Conservation (phyloP, 176 grass and related monocot genomes). For the Hyparrhenia diplandra region DNA sequence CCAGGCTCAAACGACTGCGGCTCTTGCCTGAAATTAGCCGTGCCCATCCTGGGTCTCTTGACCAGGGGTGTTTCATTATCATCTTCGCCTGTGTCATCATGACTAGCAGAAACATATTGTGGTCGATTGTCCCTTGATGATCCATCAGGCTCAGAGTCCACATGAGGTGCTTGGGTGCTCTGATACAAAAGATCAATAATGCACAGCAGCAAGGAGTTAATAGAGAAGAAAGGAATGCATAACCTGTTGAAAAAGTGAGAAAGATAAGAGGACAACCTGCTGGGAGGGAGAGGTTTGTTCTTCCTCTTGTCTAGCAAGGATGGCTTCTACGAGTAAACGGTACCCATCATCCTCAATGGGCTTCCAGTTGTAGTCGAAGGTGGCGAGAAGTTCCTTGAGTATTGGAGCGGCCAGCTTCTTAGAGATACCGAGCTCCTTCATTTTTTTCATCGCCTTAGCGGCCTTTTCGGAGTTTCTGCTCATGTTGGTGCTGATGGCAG, state of each 20-base stretch:
- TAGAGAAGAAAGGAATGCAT: neutral
- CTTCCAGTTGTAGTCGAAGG: slow-evolving; percentile 58
- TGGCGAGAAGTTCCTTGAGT: slow-evolving; percentile 44
- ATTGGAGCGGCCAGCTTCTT: slow-evolving; percentile 26
- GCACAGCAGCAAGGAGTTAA: neutral
- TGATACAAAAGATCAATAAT: neutral
- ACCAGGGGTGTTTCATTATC: slow-evolving; percentile 20
- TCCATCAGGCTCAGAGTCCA: neutral
- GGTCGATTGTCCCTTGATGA: neutral
- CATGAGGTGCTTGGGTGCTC: neutral
- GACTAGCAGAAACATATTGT: neutral
- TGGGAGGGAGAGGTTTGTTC: neutral
- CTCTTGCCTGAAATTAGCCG: neutral
- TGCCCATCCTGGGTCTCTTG: slow-evolving; percentile 24
- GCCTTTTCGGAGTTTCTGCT: slow-evolving; percentile 18
- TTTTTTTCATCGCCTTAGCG: slow-evolving; percentile 22
- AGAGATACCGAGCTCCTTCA: slow-evolving; percentile 53
- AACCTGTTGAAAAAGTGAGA: neutral
- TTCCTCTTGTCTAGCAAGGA: slow-evolving; percentile 23
- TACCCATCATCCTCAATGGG: slow-evolving; percentile 73
- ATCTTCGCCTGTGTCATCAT: neutral
- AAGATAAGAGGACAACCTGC: neutral
- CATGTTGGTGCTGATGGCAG: slow-evolving; percentile 18
- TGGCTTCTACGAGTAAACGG: slow-evolving; percentile 48
- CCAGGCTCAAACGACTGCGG: neutral